phyloP scores from a whole-genome alignment of 2,329 filamentous ascomycete genomes.

The Talaromyces amestolkiae region DNA sequence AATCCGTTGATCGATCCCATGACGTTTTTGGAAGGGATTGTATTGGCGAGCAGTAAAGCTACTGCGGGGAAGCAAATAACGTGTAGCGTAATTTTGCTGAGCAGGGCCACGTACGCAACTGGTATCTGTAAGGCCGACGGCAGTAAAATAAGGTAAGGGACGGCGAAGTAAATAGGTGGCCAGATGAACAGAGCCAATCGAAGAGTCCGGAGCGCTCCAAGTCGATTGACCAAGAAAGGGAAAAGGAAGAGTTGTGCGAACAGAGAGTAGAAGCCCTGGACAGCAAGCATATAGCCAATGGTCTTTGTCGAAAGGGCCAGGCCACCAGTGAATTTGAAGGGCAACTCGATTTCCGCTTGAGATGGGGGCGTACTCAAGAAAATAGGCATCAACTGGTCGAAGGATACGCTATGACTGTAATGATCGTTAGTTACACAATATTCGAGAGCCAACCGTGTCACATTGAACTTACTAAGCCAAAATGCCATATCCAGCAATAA shows the following conservation, averaged over 20 bases:
- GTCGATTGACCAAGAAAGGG: slow-evolving; percentile 68
- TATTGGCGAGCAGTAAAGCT: slow-evolving; percentile 83
- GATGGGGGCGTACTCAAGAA: slow-evolving; percentile 72
- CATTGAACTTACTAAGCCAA: slow-evolving; percentile 79
- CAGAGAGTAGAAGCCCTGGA: slow-evolving; percentile 88
- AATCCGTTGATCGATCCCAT: slow-evolving; percentile 91
- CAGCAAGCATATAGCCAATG: slow-evolving; percentile 82
- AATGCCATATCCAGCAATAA: slow-evolving; percentile 87
- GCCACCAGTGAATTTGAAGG: slow-evolving; percentile 85
- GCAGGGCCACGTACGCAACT: slow-evolving; percentile 72
- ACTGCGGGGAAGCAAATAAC: slow-evolving; percentile 89
- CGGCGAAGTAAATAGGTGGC: slow-evolving; percentile 80
- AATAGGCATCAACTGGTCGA: slow-evolving; percentile 89
- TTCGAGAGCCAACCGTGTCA: slow-evolving; percentile 45
- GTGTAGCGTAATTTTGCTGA: slow-evolving; percentile 91
- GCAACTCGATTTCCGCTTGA: slow-evolving; percentile 56
- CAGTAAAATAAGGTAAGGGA: slow-evolving; percentile 84
- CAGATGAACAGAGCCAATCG: slow-evolving; percentile 77
- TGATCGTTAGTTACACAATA: slow-evolving; percentile 27
- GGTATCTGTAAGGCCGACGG: slow-evolving; percentile 68
- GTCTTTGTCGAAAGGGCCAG: slow-evolving; percentile 79
- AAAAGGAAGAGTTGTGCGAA: slow-evolving; percentile 81
- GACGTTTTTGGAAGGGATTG: slow-evolving; percentile 76
- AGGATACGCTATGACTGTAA: slow-evolving; percentile 87
- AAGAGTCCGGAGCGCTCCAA: slow-evolving; percentile 80